Evolutionary conservation across 139 green algal species (phyloP).

Genomic region (Tetraselmis striata): DNA sequence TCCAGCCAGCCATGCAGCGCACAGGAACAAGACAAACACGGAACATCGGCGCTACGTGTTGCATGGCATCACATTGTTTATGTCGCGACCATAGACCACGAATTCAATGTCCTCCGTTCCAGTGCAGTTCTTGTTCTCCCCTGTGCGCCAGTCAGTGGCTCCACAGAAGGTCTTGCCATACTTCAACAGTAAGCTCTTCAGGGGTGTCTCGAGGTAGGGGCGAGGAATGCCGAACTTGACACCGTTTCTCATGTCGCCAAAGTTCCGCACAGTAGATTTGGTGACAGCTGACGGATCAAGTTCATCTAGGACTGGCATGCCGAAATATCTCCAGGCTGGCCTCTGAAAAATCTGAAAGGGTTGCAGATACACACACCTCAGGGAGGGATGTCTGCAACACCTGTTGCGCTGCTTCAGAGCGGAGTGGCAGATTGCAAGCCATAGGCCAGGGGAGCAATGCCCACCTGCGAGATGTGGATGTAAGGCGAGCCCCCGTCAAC

Average conservation of each 20-base stretch:
- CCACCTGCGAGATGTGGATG: background rate
- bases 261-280: background rate
- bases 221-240: background rate
- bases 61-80: background rate
- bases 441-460: no score
- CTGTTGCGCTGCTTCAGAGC: no score
- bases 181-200: background rate
- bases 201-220: background rate
- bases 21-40: no score
- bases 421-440: no score
- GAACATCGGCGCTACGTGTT: no score
- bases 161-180: background rate
- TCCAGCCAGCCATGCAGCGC: no score
- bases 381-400: no score
- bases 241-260: background rate
- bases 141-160: background rate
- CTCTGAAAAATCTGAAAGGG: background rate
- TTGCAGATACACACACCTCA: no score
- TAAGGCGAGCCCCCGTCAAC: background rate
- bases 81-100: background rate
- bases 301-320: background rate
- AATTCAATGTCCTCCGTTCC: background rate
- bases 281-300: background rate
- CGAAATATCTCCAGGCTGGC: background rate
- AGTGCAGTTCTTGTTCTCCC: background rate